Percentiles rank a stretch among this genome's conserved stretches.
Evolutionary conservation across 2,329 filamentous ascomycete genomes (phyloP).

Genomic region (Monosporascus sp.): DNA sequence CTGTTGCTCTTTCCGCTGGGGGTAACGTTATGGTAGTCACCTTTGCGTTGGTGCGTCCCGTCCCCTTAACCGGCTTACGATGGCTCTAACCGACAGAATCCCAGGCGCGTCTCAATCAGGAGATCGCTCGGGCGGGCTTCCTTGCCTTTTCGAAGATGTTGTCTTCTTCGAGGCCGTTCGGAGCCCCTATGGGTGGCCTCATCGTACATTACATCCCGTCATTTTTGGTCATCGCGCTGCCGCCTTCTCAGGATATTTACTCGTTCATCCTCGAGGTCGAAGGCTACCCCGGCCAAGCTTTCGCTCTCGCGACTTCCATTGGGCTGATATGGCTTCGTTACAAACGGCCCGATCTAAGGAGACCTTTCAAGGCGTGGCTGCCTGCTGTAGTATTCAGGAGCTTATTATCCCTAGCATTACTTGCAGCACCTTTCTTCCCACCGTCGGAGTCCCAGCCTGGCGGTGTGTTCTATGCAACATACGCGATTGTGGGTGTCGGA

Average conservation of each 20-base stretch:
- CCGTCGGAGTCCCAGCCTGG: conserved; percentile 41
- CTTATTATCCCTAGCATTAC: conserved; percentile 45
- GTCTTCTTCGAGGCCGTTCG: conserved; percentile 62
- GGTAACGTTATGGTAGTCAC: conserved; percentile 72
- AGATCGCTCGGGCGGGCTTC: conserved; percentile 67
- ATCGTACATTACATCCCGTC: conserved; percentile 66
- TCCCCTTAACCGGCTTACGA: not conserved
- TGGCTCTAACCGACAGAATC: conserved; percentile 8
- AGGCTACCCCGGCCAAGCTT: conserved; percentile 60
- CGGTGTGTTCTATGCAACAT: conserved; percentile 49
- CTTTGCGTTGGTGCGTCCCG: conserved; percentile 54
- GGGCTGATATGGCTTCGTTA: conserved; percentile 58
- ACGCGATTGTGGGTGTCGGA: conserved; percentile 46
- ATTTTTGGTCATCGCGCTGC: conserved; percentile 59
- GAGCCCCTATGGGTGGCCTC: conserved; percentile 62
- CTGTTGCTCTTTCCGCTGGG: conserved; percentile 61
- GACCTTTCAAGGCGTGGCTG: conserved; percentile 63
- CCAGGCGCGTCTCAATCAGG: conserved; percentile 64
- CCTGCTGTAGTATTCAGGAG: conserved; percentile 54
- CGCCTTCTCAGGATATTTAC: conserved; percentile 59
- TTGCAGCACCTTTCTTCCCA: conserved; percentile 59
- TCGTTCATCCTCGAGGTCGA: conserved; percentile 70
- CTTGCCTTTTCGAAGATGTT: conserved; percentile 57
- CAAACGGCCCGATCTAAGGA: conserved; percentile 51
- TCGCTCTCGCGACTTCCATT: conserved; percentile 49